Percentiles rank a stretch among this genome's conserved stretches.
phyloP scores from a whole-genome alignment of 73 alveolate genomes.

The Tetrahymena thermophila region DNA sequence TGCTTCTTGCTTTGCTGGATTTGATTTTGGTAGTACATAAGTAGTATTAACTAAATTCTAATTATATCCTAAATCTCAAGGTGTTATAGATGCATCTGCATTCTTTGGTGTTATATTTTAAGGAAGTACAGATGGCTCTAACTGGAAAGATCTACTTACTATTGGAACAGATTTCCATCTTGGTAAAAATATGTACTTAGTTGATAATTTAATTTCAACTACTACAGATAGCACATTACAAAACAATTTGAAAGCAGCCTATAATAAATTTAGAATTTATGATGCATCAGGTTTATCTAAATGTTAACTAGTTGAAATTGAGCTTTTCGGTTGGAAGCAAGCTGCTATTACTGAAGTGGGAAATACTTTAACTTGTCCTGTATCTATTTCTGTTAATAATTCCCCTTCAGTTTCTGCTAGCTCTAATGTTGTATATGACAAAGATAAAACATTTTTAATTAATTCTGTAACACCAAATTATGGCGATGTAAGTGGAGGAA shows the following conservation, averaged over 20 bases:
- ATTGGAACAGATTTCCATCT: conserved; percentile 18
- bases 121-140: conserved; percentile 22
- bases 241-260: background rate
- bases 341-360: background rate
- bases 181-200: conserved; percentile 26
- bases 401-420: background rate
- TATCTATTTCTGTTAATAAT: background rate
- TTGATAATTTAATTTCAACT: conserved; percentile 9
- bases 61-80: conserved; percentile 4
- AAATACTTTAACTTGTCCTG: conserved; percentile 1
- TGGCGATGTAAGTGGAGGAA: background rate
- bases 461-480: background rate
- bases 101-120: conserved; percentile 27
- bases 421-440: conserved; percentile 3
- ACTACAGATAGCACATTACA: background rate
- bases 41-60: background rate
- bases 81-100: conserved; percentile 1
- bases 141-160: conserved; percentile 4
- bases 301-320: conserved; percentile 28
- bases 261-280: background rate
- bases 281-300: conserved; percentile 25
- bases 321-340: conserved; percentile 19
- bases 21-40: background rate
- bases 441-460: background rate
- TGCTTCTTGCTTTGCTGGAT: background rate